Base-by-base conservation (phyloP, 305 asterid genomes). In the Fraxinus angustifolia region DNA sequence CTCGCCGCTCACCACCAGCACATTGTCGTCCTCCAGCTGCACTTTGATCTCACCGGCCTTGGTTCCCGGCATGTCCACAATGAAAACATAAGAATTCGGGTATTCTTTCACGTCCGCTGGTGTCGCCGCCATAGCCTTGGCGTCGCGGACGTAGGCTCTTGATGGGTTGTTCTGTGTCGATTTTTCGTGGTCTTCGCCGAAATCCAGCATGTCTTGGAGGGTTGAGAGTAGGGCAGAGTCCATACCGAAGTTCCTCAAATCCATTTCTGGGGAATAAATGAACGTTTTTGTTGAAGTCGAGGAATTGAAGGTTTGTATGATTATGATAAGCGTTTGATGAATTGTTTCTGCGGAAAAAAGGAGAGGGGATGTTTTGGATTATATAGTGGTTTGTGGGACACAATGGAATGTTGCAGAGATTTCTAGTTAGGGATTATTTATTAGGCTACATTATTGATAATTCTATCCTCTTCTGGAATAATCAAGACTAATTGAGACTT, bases 21-120 rank as follows among this genome's bases (percentile, higher is more conserved):
- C 85, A 67, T 79, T 79, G 78, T 78, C 88, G 48, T 83, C 78
- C 40, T 85, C 88, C 17, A 87, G 53, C 42, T 85, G 88, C 14
- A 83, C 88, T n/a, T 85, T 85, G 23, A 84, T 82, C 35, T 84
- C 83, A 7, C 83, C 84, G 8, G 82, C 26, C 31, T 78, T 82
- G 35, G 81, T 0, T 48, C 90, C 87, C 10, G 87, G 90, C 88
- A 83, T 83, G 85, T 85, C 88, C 42, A 87, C 34, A 28, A 81
- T 30, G 58, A 87, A 85, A 14, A 70, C 75, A 76, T 83, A 87
- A 2, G 85, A 75, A 35, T 70, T 76, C 14, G 84, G 81, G 36
- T 48, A 53, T 79, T 85, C 88, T 78, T 79, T 78, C n/a, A 83
- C 80, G 73, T 87, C 87, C 0, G 87, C 87, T 0, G 88, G 87